Base-by-base conservation (phyloP, 345 rosid species). In the Syzygium jambos region DNA sequence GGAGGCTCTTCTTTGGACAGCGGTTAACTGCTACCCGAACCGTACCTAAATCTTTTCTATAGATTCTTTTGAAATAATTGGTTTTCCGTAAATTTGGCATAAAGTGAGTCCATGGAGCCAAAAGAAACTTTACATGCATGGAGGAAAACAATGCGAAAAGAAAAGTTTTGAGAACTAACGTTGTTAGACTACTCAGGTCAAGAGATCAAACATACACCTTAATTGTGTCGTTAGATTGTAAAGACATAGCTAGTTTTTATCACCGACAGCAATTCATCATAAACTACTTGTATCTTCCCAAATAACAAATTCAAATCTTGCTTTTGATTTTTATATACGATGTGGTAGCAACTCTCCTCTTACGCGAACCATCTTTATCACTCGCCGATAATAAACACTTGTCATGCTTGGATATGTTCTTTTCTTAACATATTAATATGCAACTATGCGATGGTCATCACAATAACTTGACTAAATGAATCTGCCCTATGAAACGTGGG, bases 181-280 rank as follows among this genome's bases (percentile, higher is more conserved):
- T 68, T 17, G 43, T 0, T 68, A 8, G 43, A 30, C 38, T 19
- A 68, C 0, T 38, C 78, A 16, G 2, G 78, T 68, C 12, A 9
- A 68, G 21, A 68, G 43, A 68, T 16, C 78, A 68, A 68, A 68
- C 43, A 30, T 16, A 16, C 4, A 30, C 23, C 43, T 30, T 8
- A 68, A 16, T 4, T 1, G 1, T 0, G 34, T 63, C 15, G 34
- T 68, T 0, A 16, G 38, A 68, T 30, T 68, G 0, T 2, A 68
- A 68, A 30, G 43, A 30, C 3, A 68, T 30, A 65, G 11, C 43
- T 30, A 68, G 23, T 30, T 11, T 30, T 30, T 68, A 4, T 16
- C 30, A 30, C 12, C 0, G 11, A 65, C 1, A 13, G 22, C 16
- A 30, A 65, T 65, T 30, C 43, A 68, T 68, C 78, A 30, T 68